Base-by-base conservation (phyloP, 768 basidiomycete genomes). In the Gautieria morchelliformis region DNA sequence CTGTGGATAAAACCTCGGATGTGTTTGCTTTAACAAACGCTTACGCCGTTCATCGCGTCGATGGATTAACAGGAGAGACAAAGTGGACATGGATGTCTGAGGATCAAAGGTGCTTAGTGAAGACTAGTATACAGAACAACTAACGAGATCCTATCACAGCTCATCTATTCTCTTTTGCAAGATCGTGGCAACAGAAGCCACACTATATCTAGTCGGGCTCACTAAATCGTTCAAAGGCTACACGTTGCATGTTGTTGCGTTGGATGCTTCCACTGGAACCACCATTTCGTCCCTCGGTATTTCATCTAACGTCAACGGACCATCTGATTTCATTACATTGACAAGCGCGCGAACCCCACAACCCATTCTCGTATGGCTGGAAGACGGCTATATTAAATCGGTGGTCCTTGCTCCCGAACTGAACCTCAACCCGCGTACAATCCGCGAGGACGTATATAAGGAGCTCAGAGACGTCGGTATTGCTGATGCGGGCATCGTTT, bases 71-170 rank as follows among this genome's bases (percentile, higher is more conserved):
- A 0, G 89, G 89, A 1, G 72, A 78, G 9, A 69, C 72, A 1
- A 66, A 71, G 24, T 95, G 92, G 93, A 73, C 70, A 1, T 93
- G 89, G 86, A 75, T 74, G n/a, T 76, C 83, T 22, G 73, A 75
- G 14, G 86, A 88, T 64, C 77, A 83, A 50, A 78, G 75, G 89
- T 90, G 64, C 62, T 82, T 71, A 22, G 6, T 45, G 37, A 49
- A 15, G 14, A 46, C 24, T 27, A 10, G 19, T 35, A n/a, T 15
- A 32, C 24, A 35, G 20, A 47, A 32, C 45, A 30, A 58, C 59
- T 58, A 64, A 42, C 15, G 22, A 53, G 27, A 20, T 12, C 5
- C 8, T 20, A 33, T 10, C 47, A 9, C 61, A 93, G 91, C 19
- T 82, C 83, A 1, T 74, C 81, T 6, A 74, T 83, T 6, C 71